phyloP scores from a whole-genome alignment of 345 rosid genomes.

The Euclidium syriacum region DNA sequence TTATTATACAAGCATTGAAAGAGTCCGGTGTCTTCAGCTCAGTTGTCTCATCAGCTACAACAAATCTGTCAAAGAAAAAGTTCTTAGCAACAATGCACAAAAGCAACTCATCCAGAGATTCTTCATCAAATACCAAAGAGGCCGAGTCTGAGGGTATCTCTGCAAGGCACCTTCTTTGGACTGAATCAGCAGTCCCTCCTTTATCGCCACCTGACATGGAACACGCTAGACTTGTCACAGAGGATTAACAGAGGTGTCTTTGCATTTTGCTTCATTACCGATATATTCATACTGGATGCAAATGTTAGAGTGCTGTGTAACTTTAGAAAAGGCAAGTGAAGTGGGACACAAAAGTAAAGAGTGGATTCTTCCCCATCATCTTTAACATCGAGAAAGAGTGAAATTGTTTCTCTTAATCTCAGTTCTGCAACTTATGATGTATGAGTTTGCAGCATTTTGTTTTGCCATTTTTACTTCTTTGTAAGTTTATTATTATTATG shows the following conservation, averaged over 20 bases:
- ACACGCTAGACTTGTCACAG: slow-evolving; percentile 18
- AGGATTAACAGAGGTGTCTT: slow-evolving; percentile 10
- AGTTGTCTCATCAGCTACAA: slow-evolving; percentile 50
- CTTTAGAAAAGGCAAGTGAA: slow-evolving; percentile 21
- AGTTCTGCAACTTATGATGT: slow-evolving; percentile 20
- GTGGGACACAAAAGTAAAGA: slow-evolving; percentile 8
- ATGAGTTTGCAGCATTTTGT: slow-evolving; percentile 1
- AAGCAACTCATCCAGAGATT: slow-evolving; percentile 50
- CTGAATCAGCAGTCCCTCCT: slow-evolving; percentile 69
- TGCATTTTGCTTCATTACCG: neutral
- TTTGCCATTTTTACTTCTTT: slow-evolving; percentile 12
- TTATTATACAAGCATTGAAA: slow-evolving; percentile 67
- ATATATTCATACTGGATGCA: neutral
- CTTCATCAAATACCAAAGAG: slow-evolving; percentile 44
- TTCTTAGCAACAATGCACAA: slow-evolving; percentile 41
- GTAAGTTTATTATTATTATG: slow-evolving; percentile 17
- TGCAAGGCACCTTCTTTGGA: slow-evolving; percentile 51
- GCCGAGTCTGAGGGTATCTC: slow-evolving; percentile 38
- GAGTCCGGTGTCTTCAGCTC: slow-evolving; percentile 85
- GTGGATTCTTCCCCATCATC: slow-evolving; percentile 6
- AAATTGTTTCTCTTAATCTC: neutral
- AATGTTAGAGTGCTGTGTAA: slow-evolving; percentile 16
- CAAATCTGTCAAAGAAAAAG: slow-evolving; percentile 49
- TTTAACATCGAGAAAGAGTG: neutral
- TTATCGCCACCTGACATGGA: slow-evolving; percentile 62